Evolutionary conservation across 345 rosid genomes (phyloP), one percentile per base, ranked within the genome.

Genomic region (Trapa bicornis): DNA sequence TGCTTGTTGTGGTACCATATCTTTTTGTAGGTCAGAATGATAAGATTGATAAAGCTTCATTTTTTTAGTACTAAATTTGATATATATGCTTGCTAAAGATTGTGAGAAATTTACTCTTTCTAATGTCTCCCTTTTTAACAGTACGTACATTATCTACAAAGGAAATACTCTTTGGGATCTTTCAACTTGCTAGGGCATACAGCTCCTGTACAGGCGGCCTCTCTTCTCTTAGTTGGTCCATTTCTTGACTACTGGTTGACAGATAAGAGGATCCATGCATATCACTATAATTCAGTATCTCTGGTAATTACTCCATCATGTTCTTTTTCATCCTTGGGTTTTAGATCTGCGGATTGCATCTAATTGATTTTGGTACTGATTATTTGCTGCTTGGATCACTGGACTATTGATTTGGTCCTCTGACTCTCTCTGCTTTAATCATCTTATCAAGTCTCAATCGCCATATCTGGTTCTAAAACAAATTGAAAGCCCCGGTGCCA

Each of bases 161-260:
- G 96, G 77, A 91, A 85, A 78, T 89, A 91, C 78, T 81, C 91
- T 41, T 81, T 95, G 13, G 94, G 96, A 68, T 95, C 99, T 67
- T 95, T 91, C 76, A 89, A 85, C 75, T 75, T 95, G 67, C 76
- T 91, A 75, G 99, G 96, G 65, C 98, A 89, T 79, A 95, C 97
- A 16, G 99, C 98, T 81, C 99, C 96, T 2, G 87, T 85, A 50
- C 99, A 95, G 83, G 98, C 98, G 47, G 86, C 85, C 61, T 86
- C 94, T 71, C 78, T 95, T 75, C 83, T 95, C 68, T 67, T 88
- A 64, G 81, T 79, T 9, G 99, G 99, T 29, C 99, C 98, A 36
- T 87, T 95, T 80, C 72, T 87, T 67, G 98, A 95, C 79, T 95
- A 81, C 71, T 85, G 91, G 96, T 75, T 95, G 79, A 91, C 96